Evolutionary conservation across 768 basidiomycete genomes (phyloP).

Genomic region (Mrakia frigida): DNA sequence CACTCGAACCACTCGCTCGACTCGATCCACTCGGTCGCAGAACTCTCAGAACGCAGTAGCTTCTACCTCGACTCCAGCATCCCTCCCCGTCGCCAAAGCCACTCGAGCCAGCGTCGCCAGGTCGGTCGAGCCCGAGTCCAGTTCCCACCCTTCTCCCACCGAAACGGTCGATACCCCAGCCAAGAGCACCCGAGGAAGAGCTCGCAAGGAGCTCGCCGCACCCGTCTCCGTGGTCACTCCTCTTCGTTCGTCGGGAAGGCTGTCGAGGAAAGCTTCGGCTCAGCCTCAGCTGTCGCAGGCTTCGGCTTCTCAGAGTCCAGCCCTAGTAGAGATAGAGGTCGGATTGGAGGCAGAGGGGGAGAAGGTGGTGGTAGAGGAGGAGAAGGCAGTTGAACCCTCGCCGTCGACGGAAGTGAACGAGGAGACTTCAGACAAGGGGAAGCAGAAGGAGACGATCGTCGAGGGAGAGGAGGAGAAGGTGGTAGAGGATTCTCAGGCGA

Average conservation of each 20-base stretch:
- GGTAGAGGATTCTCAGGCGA: background rate
- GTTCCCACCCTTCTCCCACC: background rate
- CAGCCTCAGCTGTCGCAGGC: background rate
- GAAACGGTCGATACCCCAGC: background rate
- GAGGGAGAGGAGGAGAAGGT: background rate
- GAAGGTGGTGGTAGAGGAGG: background rate
- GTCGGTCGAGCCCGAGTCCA: background rate
- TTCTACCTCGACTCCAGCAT: too few relatives aligned
- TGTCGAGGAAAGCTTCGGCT: slow-evolving; percentile 12
- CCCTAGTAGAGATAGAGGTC: background rate
- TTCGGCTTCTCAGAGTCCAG: background rate
- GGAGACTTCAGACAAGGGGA: background rate
- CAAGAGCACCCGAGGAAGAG: background rate
- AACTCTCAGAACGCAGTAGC: background rate
- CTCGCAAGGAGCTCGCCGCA: background rate
- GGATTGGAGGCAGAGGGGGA: background rate
- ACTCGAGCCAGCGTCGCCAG: background rate
- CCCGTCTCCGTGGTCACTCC: background rate
- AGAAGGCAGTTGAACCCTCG: background rate
- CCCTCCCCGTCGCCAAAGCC: background rate
- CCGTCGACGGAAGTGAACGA: background rate
- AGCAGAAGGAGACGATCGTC: background rate
- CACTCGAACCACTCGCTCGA: background rate
- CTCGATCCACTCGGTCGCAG: background rate
- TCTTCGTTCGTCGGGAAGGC: background rate